Evolutionary conservation across 441 rosid genomes (phyloP), one percentile per base, ranked within the genome.

Genomic region (Pelargonium hybrid): DNA sequence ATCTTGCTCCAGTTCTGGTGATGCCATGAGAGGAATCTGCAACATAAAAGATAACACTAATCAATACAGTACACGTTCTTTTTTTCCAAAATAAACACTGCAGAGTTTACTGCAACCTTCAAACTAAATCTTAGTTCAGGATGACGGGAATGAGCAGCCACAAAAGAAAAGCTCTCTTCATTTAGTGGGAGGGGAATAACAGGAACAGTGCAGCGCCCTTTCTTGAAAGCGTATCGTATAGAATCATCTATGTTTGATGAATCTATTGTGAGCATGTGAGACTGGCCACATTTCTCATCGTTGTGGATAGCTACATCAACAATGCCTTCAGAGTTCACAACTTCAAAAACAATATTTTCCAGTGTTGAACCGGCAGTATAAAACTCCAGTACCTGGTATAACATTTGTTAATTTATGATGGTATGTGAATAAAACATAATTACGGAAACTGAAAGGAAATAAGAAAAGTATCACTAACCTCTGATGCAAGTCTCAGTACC

Each of bases 171-270:
- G 62, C 41, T 63, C 65, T 87, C 89, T 73, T 76, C 89, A 10
- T 10, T 73, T 66, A 70, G 72, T 68, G 93, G 93, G 34, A 87
- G 64, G 7, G 80, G 57, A 65, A 87, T 75, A 68, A 73, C 76
- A n/a, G 86, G 79, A 62, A 90, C 73, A 69, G 72, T 80, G 78
- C 90, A 85, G 39, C 79, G 31, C 7, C 96, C 88, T 48, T 79
- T 61, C 66, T 70, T 78, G 75, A 90, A 88, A 69, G 84, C 74
- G 73, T 83, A 84, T 47, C 71, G 74, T 25, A 80, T 17, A 67
- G 69, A 61, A 61, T 72, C 78, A 47, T 77, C 79, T 17, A 23
- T 2, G 25, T 39, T 62, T 8, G 64, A 72, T 31, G 73, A 69
- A 31, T 75, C 76, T 69, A 88, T 37, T 23, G 52, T 71, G 61